Conservation (phyloP, 306 rosid genomes). For the Quercus variabilis region DNA sequence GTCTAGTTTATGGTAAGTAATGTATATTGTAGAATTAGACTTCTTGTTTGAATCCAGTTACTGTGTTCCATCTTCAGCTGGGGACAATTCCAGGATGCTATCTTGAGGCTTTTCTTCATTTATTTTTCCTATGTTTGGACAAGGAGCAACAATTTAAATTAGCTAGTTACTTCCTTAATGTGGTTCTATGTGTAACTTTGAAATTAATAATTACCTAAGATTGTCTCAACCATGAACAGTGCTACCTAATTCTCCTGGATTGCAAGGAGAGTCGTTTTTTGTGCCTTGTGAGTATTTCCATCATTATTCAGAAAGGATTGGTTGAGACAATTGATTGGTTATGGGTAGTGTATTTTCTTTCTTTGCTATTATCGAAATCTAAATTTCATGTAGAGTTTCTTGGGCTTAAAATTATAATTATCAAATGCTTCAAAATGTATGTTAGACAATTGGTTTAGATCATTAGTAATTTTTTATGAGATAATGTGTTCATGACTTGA, state of each 20-base stretch:
- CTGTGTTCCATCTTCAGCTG: neutral
- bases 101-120: neutral
- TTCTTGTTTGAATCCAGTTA: neutral
- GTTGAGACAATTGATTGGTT: too few relatives aligned
- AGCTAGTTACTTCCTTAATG: neutral
- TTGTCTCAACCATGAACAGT: neutral
- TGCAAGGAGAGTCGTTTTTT: neutral
- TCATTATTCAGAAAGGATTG: neutral
- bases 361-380: neutral
- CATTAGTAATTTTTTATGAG: neutral
- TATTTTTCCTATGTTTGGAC: neutral
- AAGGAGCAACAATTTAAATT: neutral
- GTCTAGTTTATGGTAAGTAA: conserved; percentile 16
- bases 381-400: too few relatives aligned
- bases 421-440: neutral
- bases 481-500: neutral
- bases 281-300: neutral
- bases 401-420: neutral
- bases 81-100: neutral
- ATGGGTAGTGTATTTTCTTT: neutral
- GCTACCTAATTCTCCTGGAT: neutral
- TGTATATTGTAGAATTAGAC: neutral
- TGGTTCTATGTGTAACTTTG: neutral
- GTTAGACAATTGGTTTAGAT: neutral
- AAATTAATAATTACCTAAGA: neutral